Evolutionary conservation across 331 rosid species (phyloP).

Genomic region (Pyracantha coccinea): DNA sequence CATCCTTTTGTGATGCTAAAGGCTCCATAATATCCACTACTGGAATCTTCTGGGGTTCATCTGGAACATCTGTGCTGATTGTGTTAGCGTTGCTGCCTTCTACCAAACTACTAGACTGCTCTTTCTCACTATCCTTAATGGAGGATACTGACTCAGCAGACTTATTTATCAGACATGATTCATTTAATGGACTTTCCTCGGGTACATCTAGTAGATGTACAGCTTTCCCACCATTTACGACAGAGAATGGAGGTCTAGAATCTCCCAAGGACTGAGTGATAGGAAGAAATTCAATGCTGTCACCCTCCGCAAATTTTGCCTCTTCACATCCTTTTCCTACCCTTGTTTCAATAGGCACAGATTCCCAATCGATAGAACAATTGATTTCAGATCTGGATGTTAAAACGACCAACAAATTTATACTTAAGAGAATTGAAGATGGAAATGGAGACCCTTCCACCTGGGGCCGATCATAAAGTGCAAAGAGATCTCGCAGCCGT

Average conservation of each 20-base stretch:
- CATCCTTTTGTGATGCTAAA: conserved; percentile 40
- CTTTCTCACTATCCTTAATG: conserved; percentile 29
- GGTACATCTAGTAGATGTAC: conserved; percentile 65
- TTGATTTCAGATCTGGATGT: conserved; percentile 61
- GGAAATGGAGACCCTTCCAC: conserved; percentile 97
- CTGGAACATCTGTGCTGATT: conserved; percentile 22
- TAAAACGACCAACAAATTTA: conserved; percentile 72
- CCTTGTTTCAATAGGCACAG: conserved; percentile 24
- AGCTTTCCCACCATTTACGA: conserved; percentile 30
- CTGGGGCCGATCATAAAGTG: conserved; percentile 97
- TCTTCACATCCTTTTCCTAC: conserved; percentile 38
- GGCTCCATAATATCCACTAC: conserved; percentile 29
- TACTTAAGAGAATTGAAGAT: conserved; percentile 70
- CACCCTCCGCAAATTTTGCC: conserved; percentile 33
- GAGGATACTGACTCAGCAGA: conserved; percentile 32
- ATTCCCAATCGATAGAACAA: conserved; percentile 64
- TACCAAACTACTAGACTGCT: conserved; percentile 33
- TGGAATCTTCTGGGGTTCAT: conserved; percentile 36
- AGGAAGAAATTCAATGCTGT: conserved; percentile 17
- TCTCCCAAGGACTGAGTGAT: conserved; percentile 33
- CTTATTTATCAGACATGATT: conserved; percentile 22
- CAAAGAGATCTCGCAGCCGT: conserved; percentile 89
- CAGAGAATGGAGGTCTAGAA: conserved; percentile 27
- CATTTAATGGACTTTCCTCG: conserved; percentile 66
- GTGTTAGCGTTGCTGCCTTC: conserved; percentile 21